Conservation (phyloP, 108 stramenopile genomes). For the Nitzschia palea region DNA sequence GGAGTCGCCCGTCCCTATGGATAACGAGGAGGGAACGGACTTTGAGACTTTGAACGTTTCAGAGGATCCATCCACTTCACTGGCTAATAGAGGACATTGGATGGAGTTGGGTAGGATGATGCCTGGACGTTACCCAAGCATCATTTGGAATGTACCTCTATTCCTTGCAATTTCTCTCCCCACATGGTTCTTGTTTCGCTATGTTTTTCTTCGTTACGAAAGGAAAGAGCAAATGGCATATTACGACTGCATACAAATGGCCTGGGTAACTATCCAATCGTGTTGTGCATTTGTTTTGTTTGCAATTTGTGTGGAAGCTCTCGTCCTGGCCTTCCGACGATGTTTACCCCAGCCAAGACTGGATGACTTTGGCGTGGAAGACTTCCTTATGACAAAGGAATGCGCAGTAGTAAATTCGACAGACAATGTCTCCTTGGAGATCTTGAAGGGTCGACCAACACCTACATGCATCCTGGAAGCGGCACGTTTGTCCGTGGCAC, state of each 20-base stretch:
- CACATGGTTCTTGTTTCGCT: not conserved
- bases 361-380: conserved; percentile 5
- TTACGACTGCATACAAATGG: not conserved
- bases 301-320: not conserved
- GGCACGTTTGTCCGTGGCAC: not conserved
- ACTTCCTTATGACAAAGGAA: not conserved
- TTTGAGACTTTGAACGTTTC: not conserved
- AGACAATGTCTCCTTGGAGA: not conserved
- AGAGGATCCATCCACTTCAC: not conserved
- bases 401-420: too few relatives aligned
- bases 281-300: not conserved
- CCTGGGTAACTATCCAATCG: not conserved
- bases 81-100: too few relatives aligned
- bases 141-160: conserved; percentile 6
- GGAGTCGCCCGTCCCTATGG: not conserved
- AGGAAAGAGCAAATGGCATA: not conserved
- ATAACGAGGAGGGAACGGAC: not conserved
- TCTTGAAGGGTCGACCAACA: conserved; percentile 6
- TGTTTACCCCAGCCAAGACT: conserved; percentile 2
- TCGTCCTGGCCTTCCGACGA: not conserved
- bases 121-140: not conserved
- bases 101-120: conserved; percentile 16
- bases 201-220: not conserved
- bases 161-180: not conserved
- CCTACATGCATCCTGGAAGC: not conserved